Base-by-base conservation (phyloP, 1,284 basidiomycete genomes). In the Phellopilus nigrolimitatus region DNA sequence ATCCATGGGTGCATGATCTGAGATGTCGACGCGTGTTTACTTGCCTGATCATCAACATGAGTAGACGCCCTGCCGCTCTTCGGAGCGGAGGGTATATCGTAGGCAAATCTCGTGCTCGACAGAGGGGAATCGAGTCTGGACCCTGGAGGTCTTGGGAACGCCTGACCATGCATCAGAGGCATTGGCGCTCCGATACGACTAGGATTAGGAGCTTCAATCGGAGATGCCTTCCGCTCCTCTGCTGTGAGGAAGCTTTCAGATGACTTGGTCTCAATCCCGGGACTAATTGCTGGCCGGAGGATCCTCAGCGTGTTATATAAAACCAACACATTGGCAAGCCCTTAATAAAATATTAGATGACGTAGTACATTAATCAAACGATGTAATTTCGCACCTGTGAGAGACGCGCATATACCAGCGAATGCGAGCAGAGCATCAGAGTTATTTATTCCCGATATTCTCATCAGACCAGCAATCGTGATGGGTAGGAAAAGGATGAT, bases 271-370 rank as follows among this genome's bases (percentile, higher is more conserved):
- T 34, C 37, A 24, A 28, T 40, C 12, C 12, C 36, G 3, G 42
- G 22, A 19, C 19, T 45, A 57, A 82, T 73, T 22, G 75, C 75
- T 19, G 76, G 76, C n/a, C 71, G 69, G 31, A 88, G 66, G 42
- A 84, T 71, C n/a, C 79, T 74, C 59, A 85, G 75, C 3, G 80
- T 84, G 61, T 83, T 85, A 67, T 75, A 79, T 24, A 86, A 71
- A n/a, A 87, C 68, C 7, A 74, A 52, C 17, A 82, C 80, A 58
- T 87, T 82, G 10, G 77, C 76, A 21, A 80, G 59, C 39, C 83
- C 85, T 88, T 46, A 38, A 7, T 17, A 41, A 19, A 31, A 37
- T 31, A 30, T 62, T 43, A 4, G 30, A 39, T 42, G 5, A 31
- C 31, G 7, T 22, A 6, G 21, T 10, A 9, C 13, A 13, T 6